Conservation (phyloP, 2,329 filamentous ascomycete genomes). For the Bipolaris gigantea region DNA sequence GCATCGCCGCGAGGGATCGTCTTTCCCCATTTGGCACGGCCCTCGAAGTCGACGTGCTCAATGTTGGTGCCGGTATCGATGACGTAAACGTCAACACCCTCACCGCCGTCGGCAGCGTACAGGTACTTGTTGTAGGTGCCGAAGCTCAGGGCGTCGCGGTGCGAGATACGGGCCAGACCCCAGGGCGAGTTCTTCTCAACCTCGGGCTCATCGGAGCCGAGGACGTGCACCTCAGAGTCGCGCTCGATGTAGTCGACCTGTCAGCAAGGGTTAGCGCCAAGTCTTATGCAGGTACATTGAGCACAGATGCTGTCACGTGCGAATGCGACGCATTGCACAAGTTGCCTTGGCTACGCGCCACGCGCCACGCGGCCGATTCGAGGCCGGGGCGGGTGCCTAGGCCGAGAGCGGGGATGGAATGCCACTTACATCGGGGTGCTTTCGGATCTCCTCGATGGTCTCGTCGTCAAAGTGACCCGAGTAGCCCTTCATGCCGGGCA, state of each 20-base stretch:
- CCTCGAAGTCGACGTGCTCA: constrained; percentile 95
- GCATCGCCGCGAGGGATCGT: constrained; percentile 84
- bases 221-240: constrained; percentile 87
- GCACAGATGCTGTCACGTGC: constrained; percentile 26
- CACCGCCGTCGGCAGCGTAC: constrained; percentile 83
- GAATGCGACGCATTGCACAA: constrained; percentile 32
- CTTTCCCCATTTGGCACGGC: constrained; percentile 94
- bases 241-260: constrained; percentile 97
- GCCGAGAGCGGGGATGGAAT: background rate
- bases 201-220: constrained; percentile 58
- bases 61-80: constrained; percentile 97
- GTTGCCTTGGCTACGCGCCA: constrained; percentile 9
- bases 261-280: constrained; percentile 28
- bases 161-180: constrained; percentile 97
- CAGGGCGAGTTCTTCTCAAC: constrained; percentile 94
- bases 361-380: background rate
- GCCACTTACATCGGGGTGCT: constrained; percentile 89
- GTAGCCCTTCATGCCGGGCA: constrained; percentile 87
- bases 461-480: constrained; percentile 94
- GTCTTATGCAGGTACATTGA: constrained; percentile 18
- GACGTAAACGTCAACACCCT: constrained; percentile 98
- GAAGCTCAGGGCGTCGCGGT: constrained; percentile 84
- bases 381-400: background rate
- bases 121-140: constrained; percentile 98
- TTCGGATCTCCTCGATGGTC: constrained; percentile 90